These are phyloP conservation scores for Lyophyllum semitale DNA, from an alignment of 768 basidiomycete genomes.

Conservation along the genomic window DNA sequence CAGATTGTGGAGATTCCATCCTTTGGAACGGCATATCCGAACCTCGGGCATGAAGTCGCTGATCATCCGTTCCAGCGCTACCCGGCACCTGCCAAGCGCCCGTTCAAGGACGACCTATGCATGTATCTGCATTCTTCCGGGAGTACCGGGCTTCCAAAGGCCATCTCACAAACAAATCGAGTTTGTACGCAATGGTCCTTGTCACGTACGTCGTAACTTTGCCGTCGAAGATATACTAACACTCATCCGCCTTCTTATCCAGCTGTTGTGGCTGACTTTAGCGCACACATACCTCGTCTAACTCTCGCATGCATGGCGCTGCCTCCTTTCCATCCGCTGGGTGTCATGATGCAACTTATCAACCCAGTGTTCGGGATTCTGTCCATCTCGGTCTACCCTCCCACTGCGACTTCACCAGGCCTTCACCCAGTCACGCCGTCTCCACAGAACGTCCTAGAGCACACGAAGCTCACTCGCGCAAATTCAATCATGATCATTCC, in stretches of 20 bases:
- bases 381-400: slow-evolving; percentile 27
- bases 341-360: slow-evolving; percentile 25
- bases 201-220: slow-evolving; percentile 20
- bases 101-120: slow-evolving; percentile 16
- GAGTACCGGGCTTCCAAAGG: slow-evolving; percentile 39
- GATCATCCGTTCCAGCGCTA: slow-evolving; percentile 8
- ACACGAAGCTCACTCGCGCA: slow-evolving; percentile 19
- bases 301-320: slow-evolving; percentile 26
- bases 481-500: slow-evolving; percentile 29
- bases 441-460: slow-evolving; percentile 34
- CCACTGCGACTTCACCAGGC: slow-evolving; percentile 17
- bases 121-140: slow-evolving; percentile 40
- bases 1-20: slow-evolving; percentile 3
- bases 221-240: not conserved
- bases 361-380: slow-evolving; percentile 21
- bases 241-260: not conserved
- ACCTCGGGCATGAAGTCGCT: slow-evolving; percentile 7
- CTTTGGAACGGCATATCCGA: slow-evolving; percentile 5
- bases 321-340: slow-evolving; percentile 35
- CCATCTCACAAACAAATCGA: slow-evolving; percentile 29
- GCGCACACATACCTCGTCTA: slow-evolving; percentile 5
- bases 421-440: slow-evolving; percentile 34
- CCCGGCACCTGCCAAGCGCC: slow-evolving; percentile 1
- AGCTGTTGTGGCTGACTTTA: slow-evolving; percentile 14
- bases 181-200: slow-evolving; percentile 23